Evolutionary conservation across 106 monocot species (phyloP), one percentile per base, ranked within the genome.

Genomic region (Acorus calamus): DNA sequence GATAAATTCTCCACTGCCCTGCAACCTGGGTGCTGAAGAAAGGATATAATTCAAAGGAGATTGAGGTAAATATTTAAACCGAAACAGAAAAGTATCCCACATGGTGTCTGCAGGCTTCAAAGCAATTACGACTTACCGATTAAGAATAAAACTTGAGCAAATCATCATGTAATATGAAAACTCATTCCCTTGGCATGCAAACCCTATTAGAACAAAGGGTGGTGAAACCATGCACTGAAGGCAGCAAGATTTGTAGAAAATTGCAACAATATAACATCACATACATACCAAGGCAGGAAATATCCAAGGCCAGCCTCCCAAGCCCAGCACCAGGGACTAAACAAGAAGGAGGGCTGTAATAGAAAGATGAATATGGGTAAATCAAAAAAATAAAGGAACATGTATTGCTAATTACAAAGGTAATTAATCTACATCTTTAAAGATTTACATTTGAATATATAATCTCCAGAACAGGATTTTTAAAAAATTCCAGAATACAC

Each of bases 81-180:
- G 28, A 28, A 28, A 28, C 28, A 28, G 28, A 28, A 28, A 28
- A 28, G 28, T 28, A 28, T 28, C 28, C 28, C 28, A 28, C 28
- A 28, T 28, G 28, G 28, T 28, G 28, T 28, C 28, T 28, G 28
- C 28, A 28, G 28, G 28, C 28, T 28, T 28, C 28, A 28, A 28
- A 28, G 28, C 28, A 28, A 28, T 28, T 28, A 28, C 28, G 1
- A 28, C 94, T 75, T 96, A 96, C 94, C 87, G 77, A 71, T 96
- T 96, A 44, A 96, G 84, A 59, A 96, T 96, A 70, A 96, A 96
- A 66, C 85, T 96, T 12, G 90, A 90, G 76, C 94, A 96, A 56
- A 96, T 96, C 90, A 96, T 90, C 90, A 91, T 96, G 63, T 96
- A 96, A 78, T 96, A 96, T 14, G 94, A 96, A 69, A 96, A 96